Conservation (phyloP, 1,284 basidiomycete genomes). For the Cutaneotrichosporon cyanovorans region DNA sequence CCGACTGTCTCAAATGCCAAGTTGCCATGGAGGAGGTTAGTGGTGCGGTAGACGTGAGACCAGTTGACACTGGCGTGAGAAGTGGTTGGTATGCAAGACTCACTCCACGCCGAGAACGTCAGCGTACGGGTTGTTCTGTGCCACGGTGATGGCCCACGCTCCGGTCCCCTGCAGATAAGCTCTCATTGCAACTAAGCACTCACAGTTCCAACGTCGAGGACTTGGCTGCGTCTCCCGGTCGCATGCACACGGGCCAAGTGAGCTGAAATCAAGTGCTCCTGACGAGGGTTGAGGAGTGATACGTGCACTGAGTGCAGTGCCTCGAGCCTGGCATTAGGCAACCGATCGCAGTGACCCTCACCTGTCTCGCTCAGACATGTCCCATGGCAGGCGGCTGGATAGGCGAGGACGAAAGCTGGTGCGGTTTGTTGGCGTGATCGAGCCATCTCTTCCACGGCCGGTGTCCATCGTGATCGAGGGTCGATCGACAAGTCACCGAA, state of each 20-base stretch:
- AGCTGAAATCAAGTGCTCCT: slow-evolving; percentile 18
- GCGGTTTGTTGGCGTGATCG: no score
- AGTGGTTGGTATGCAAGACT: slow-evolving; percentile 4
- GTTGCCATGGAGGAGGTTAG: slow-evolving; percentile 26
- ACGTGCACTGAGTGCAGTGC: slow-evolving; percentile 21
- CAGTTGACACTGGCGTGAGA: slow-evolving; percentile 26
- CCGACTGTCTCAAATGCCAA: slow-evolving; percentile 34
- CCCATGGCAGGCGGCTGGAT: no score
- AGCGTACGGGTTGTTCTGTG: slow-evolving; percentile 25
- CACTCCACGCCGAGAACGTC: slow-evolving; percentile 38
- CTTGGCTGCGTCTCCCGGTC: slow-evolving; percentile 25
- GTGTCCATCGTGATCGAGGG: no score
- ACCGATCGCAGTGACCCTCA: no score
- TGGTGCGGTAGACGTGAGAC: slow-evolving; percentile 13
- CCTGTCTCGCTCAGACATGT: no score
- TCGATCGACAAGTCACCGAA: no score
- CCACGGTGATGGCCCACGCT: slow-evolving; percentile 26
- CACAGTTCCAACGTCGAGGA: slow-evolving; percentile 38
- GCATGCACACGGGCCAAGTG: slow-evolving; percentile 28
- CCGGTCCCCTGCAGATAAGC: slow-evolving; percentile 20
- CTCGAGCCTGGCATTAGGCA: slow-evolving; percentile 16
- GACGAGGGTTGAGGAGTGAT: slow-evolving; percentile 24
- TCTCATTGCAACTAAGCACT: slow-evolving; percentile 11
- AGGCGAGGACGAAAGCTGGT: no score
- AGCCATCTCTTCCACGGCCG: no score